A percentile compares a stretch with the other conserved stretches of the same genome.
Conservation (phyloP, 2,329 filamentous ascomycete genomes). For the Aspergillus sp. region DNA sequence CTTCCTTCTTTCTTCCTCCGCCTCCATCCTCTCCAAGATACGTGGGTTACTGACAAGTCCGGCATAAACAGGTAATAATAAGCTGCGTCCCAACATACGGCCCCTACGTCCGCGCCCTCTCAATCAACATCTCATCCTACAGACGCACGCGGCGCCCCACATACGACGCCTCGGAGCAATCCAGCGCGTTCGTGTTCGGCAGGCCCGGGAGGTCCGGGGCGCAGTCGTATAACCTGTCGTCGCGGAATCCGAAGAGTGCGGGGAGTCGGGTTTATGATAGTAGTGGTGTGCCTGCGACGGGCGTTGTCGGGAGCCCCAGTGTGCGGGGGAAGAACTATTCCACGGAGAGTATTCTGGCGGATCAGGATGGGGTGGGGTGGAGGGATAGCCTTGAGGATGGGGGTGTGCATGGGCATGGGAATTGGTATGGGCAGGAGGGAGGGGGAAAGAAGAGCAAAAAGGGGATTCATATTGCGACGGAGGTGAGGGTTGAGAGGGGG, state of each 20-base stretch:
- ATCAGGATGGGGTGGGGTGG: neutral
- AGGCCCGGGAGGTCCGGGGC: too few species aligned
- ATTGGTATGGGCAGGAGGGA: too few species aligned
- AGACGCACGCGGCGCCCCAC: constrained; percentile 12
- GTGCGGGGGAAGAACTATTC: neutral
- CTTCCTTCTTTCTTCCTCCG: too few species aligned
- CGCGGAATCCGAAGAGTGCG: neutral
- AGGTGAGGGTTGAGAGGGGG: constrained; percentile 8
- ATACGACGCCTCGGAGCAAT: neutral
- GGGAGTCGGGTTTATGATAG: neutral
- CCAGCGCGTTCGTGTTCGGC: neutral
- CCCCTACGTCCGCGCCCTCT: constrained; percentile 36
- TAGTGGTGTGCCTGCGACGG: neutral
- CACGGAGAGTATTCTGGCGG: neutral
- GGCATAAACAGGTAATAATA: constrained; percentile 31
- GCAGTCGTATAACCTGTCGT: neutral
- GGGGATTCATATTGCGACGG: constrained; percentile 2
- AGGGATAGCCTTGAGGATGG: too few species aligned
- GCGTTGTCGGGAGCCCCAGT: neutral
- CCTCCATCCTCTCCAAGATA: too few species aligned
- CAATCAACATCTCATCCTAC: constrained; percentile 15
- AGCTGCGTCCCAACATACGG: constrained; percentile 45
- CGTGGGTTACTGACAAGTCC: neutral
- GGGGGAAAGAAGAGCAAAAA: neutral
- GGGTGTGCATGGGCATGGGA: too few species aligned